Evolutionary conservation across 768 basidiomycete species (phyloP).

Genomic region (Boletus reticuloceps): DNA sequence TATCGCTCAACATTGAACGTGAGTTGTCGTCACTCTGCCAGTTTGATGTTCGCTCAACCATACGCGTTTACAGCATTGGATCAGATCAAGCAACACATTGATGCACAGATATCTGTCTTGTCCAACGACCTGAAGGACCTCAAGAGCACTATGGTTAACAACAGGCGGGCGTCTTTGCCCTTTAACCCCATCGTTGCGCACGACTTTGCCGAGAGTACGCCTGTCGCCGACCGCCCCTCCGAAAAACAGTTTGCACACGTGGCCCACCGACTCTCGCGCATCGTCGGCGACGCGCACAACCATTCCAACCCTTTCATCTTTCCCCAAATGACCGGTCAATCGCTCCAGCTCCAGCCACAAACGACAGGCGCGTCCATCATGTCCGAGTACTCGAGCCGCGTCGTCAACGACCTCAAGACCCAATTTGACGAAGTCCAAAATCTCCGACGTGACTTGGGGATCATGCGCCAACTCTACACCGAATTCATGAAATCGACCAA

Average conservation of each 20-base stretch:
- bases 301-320: slow-evolving; percentile 38
- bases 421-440: slow-evolving; percentile 96
- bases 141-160: slow-evolving; percentile 57
- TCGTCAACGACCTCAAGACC: slow-evolving; percentile 80
- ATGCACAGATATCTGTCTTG: slow-evolving; percentile 82
- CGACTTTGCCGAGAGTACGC: slow-evolving; percentile 64
- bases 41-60: slow-evolving; percentile 7
- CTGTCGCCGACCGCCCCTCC: slow-evolving; percentile 62
- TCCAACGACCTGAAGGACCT: slow-evolving; percentile 91
- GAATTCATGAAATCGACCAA: slow-evolving; percentile 94
- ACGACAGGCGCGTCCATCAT: slow-evolving; percentile 72
- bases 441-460: slow-evolving; percentile 86
- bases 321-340: slow-evolving; percentile 68
- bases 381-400: slow-evolving; percentile 69
- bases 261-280: slow-evolving; percentile 71
- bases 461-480: slow-evolving; percentile 92
- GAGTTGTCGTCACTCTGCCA: slow-evolving; percentile 37
- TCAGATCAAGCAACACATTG: slow-evolving; percentile 98
- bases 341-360: slow-evolving; percentile 57
- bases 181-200: slow-evolving; percentile 47
- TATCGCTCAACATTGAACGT: slow-evolving; percentile 98
- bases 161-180: slow-evolving; percentile 51
- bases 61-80: slow-evolving; percentile 68
- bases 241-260: slow-evolving; percentile 72
- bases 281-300: slow-evolving; percentile 48